Evolutionary conservation across 1,284 basidiomycete genomes (phyloP), one percentile per base, ranked within the genome.

Genomic region (Puccinia hordei): DNA sequence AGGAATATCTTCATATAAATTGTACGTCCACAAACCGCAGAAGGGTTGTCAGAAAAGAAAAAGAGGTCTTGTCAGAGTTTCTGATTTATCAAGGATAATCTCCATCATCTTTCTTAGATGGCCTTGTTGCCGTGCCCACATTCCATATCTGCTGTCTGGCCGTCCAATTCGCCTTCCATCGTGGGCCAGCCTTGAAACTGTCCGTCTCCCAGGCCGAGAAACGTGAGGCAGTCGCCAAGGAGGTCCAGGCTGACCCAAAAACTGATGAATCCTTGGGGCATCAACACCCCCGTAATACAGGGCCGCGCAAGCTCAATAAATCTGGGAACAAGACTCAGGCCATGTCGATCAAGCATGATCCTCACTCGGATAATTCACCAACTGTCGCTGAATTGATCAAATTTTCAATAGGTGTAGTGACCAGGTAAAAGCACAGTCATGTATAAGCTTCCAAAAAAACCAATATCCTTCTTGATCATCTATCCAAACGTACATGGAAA

Each of bases 101-200:
- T 68, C 15, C 8, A 44, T 68, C 24, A 69, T 19, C 8, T 69
- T 65, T 9, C 27, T 30, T 15, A 69, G 66, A 69, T 51, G 66
- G 44, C 49, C 49, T 69, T 49, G 66, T 69, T 12, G 66, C 66
- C 17, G 49, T 69, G 15, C 66, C 66, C 30, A 69, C 66, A 30
- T 69, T 69, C 30, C 66, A 69, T 27, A 49, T 49, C 27, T 69
- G 66, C 66, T 69, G 66, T 27, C 44, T 69, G n/a, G 66, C 66
- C 44, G n/a, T 51, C 49, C 66, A 69, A 27, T 69, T 69, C 49
- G 66, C 66, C 44, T 49, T 69, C 38, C 66, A 69, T 69, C 44
- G 66, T 30, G 66, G 66, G 33, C 66, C 66, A 69, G 44, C 44
- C 44, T 53, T 49, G 30, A 30, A 63, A 63, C 2, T 3, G 24